Percentiles rank a stretch among this genome's conserved stretches.
Conservation (phyloP, 306 rosid species). For the Castanea sativa region DNA sequence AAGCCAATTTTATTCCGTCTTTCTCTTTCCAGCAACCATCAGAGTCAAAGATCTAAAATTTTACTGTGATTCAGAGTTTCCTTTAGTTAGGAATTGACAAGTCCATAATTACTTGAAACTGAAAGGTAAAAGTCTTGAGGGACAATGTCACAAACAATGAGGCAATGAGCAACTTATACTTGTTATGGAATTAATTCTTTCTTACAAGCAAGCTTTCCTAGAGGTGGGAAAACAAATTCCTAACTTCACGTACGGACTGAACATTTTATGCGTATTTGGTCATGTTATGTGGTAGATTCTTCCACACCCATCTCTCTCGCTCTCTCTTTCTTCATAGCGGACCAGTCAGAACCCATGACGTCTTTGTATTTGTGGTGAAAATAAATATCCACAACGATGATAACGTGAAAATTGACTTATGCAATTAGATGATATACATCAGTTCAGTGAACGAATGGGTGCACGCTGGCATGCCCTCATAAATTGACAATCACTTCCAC, state of each 20-base stretch:
- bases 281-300: not conserved
- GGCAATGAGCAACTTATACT: no score
- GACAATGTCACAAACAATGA: not conserved
- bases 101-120: not conserved
- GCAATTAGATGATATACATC: not conserved
- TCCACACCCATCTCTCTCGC: not conserved
- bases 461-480: not conserved
- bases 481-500: not conserved
- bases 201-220: no score
- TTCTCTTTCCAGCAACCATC: not conserved
- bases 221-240: no score
- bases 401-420: not conserved
- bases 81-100: not conserved
- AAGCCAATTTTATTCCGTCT: not conserved
- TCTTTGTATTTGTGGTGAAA: not conserved
- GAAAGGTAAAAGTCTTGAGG: not conserved
- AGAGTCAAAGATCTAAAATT: not conserved
- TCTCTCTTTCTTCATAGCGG: not conserved
- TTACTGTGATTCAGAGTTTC: not conserved
- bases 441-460: not conserved
- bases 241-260: no score
- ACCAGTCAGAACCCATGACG: not conserved
- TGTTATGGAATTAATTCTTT: no score
- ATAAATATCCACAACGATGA: not conserved
- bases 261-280: not conserved